Evolutionary conservation across 1,139 yeast species (phyloP), one percentile per base, ranked within the genome.

Genomic region (Candida labiduridarum): DNA sequence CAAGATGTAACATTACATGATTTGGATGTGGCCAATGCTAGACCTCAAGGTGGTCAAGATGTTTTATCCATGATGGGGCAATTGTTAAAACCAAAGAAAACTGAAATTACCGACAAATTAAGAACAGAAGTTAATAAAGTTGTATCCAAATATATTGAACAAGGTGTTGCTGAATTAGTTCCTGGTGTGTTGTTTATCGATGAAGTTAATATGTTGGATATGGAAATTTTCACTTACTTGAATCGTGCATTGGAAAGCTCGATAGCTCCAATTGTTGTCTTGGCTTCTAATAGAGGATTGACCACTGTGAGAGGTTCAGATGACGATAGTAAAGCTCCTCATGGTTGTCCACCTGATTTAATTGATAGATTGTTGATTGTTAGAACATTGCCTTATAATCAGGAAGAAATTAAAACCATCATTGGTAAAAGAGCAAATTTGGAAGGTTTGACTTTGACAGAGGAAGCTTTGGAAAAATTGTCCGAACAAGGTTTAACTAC

Each of bases 61-160:
- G 96, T 95, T 47, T 80, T 94, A 65, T 90, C 97, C 8, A 90
- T 95, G 96, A 94, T 94, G 99, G 98, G 98, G 42, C 99, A 94
- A 73, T 77, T 94, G 57, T 79, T 94, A 76, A 94, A 92, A 73
- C 98, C 98, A 50, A 87, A 89, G 61, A 94, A 94, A 74, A 94
- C 99, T n/a, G 99, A 94, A 71, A 94, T 94, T 64, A 95, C 99
- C 43, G 99, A 94, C 63, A 94, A 95, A 69, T 80, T 94, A 65
- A 84, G 99, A 68, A 76, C 79, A 41, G 99, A 94, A 72, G 97
- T 94, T 58, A 92, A 94, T 74, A 91, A 89, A 71, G 96, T 94
- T 52, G 99, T 94, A 41, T 89, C 95, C 57, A 90, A 91, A 68
- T 94, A 94, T 71, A 92, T 94, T 53, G 97, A 92, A 67, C 98